These are phyloP conservation scores for Nicotiana sylvestris DNA, from an alignment of 257 asterid species.

Conservation along the genomic window DNA sequence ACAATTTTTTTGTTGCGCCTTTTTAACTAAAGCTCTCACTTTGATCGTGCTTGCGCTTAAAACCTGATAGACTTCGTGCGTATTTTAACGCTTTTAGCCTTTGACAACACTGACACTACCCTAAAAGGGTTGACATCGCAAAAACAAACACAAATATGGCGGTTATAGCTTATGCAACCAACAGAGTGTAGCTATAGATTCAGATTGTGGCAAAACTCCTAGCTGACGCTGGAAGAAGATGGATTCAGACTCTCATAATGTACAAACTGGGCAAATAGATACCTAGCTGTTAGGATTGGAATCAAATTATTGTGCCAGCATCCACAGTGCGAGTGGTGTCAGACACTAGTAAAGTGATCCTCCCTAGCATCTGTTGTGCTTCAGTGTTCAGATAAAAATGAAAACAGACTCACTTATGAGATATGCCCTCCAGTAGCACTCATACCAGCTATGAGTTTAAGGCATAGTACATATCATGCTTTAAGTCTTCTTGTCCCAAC, in stretches of 20 bases:
- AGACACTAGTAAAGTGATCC: neutral
- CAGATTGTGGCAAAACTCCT: neutral
- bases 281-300: neutral
- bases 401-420: neutral
- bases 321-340: neutral
- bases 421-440: neutral
- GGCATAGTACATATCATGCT: neutral
- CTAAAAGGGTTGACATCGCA: neutral
- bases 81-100: no score
- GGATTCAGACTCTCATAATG: neutral
- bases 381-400: neutral
- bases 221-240: neutral
- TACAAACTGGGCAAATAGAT: neutral
- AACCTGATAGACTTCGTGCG: no score
- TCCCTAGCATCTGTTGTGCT: neutral
- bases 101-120: neutral
- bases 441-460: neutral
- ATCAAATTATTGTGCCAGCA: neutral
- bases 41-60: no score
- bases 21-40: no score
- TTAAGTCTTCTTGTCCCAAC: neutral
- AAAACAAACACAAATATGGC: neutral
- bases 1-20: no score
- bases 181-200: neutral
- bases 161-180: neutral